Base-by-base conservation (phyloP, 75 land plant genomes). In the Picea sitchensis region DNA sequence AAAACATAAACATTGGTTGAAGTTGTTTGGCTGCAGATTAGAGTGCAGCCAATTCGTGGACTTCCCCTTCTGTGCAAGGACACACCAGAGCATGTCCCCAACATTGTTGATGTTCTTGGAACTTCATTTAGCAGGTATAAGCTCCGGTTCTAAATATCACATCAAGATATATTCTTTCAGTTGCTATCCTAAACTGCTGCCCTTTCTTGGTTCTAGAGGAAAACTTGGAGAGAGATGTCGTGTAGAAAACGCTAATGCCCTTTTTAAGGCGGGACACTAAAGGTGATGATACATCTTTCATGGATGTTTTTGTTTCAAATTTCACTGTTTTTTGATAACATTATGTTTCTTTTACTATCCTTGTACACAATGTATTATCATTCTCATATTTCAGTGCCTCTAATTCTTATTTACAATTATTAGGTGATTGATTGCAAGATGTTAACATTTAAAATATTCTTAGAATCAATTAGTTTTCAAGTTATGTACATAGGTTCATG, bases 11-110 rank as follows among this genome's bases (percentile, higher is more conserved):
- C 59, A 75, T 75, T 58, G 36, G 44, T 31, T 57, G 17, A 60
- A 76, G 77, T 77, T 61, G 56, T 80, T 41, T 13, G 77, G 21
- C 15, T 86, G 17, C 84, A 96, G 99, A 83, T 94, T 61, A 87
- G 97, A 23, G 97, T 96, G 5, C 99, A 96, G 83, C 98, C 99
- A 34, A 92, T 96, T 75, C 86, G 99, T 62, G 99, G 95, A 4
- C 95, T 96, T 77, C 95, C 98, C 59, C 88, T 92, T 77, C 83
- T 96, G 41, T 92, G 98, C 89, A 96, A 96, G 77, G 99, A 96
- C 87, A 89, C 88, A 8, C 90, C 94, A 9, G 93, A 91, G 64
- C 77, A 90, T 85, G 80, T 92, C 30, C 80, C 93, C 23, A 91
- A 96, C 71, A 92, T 96, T 76, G 95, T 92, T 26, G 92, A 94